Base-by-base conservation (phyloP, 306 rosid species). In the Cyclanthera cordifolia region DNA sequence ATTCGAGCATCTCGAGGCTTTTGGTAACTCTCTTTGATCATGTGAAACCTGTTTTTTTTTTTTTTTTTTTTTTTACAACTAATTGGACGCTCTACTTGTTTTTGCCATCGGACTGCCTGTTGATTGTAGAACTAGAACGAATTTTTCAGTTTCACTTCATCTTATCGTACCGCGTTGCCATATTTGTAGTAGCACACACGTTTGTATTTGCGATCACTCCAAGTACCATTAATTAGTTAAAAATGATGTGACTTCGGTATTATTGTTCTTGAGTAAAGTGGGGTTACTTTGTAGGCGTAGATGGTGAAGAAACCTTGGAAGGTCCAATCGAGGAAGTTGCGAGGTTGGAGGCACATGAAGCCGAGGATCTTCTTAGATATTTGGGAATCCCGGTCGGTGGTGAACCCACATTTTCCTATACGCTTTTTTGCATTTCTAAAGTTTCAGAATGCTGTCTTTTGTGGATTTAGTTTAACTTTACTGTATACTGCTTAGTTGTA, bases 261-360 rank as follows among this genome's bases (percentile, higher is more conserved):
- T 51, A 15, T 21, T 27, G 14, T 73, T 73, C 23, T 61, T 54
- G 9, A 6, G 30, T 72, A 8, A 59, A 59, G 47, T 58, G 19
- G 5, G 32, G 46, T 68, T 69, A 60, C 43, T 66, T 76, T 80
- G 85, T 72, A 86, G 95, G 95, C 67, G 53, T 82, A 71, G 96
- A 78, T 74, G 87, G 92, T 15, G 82, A 82, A 43, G 81, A 79
- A 54, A 69, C 84, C 6, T 74, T 85, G 67, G 82, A 92, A 74
- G 97, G 96, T 73, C 98, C 95, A 27, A 90, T 93, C 28, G 99
- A 89, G 82, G 85, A 93, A 81, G 96, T 93, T 23, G 99, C 99
- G 50, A 81, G 83, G 54, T 53, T 81, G 43, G 99, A 93, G 76
- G 81, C 96, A 73, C 79, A 77, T 20, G 91, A 87, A 77, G 96